Conservation (phyloP, 2,329 filamentous ascomycete genomes). For the Fusarium palustre region DNA sequence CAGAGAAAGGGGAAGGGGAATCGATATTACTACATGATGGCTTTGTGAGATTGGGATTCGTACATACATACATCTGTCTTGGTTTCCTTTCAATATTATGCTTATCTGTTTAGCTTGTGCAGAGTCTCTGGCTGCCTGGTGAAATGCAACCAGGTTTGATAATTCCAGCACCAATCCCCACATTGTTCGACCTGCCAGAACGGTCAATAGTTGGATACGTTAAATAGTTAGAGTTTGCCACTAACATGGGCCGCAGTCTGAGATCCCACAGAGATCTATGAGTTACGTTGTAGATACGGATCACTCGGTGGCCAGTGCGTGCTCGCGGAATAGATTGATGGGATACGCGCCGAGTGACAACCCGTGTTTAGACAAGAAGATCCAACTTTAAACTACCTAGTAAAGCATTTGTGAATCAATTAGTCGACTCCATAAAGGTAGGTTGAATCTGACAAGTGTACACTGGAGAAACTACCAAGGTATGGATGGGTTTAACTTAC, state of each 20-base stretch:
- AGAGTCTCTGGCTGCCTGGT: neutral
- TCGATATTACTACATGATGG: conserved; percentile 6
- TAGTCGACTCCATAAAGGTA: neutral
- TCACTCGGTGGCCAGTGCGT: neutral
- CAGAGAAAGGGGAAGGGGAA: conserved; percentile 10
- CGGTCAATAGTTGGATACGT: neutral
- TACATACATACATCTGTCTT: too few species aligned
- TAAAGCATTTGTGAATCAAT: neutral
- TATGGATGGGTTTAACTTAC: too few species aligned
- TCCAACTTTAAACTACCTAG: neutral
- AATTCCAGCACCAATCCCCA: neutral
- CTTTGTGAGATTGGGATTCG: neutral
- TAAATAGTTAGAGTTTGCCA: neutral
- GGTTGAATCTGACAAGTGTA: neutral
- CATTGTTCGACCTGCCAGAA: conserved; percentile 2
- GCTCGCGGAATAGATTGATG: neutral
- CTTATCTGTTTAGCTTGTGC: neutral
- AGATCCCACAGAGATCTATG: neutral
- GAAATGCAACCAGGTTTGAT: neutral
- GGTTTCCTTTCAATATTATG: neutral
- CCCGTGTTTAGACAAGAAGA: neutral
- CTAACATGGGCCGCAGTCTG: neutral
- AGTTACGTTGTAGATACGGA: neutral
- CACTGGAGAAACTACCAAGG: neutral
- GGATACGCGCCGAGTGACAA: neutral